Evolutionary conservation across 2,329 filamentous ascomycete genomes (phyloP).

Genomic region (Dactylonectria macrodidyma): DNA sequence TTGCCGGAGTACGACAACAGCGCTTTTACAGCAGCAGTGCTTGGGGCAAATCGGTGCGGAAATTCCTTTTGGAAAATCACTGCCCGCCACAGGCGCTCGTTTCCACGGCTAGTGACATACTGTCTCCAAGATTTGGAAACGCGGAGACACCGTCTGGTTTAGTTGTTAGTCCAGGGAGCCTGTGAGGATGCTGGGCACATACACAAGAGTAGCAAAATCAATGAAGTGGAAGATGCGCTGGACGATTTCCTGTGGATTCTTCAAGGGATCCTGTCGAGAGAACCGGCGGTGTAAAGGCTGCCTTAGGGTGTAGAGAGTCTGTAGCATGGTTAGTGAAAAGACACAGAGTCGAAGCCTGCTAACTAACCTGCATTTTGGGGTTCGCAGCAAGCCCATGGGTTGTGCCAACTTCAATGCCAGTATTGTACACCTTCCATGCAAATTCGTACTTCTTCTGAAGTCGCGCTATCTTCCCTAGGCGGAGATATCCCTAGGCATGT

Average conservation of each 20-base stretch:
- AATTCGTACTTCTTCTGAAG: slow-evolving; percentile 55
- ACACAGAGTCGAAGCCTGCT: not conserved
- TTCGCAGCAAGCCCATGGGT: slow-evolving; percentile 46
- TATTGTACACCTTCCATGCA: slow-evolving; percentile 58
- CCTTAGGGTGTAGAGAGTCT: slow-evolving; percentile 55
- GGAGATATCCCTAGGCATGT: slow-evolving; percentile 57
- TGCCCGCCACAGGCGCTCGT: slow-evolving; percentile 51
- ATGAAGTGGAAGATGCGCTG: slow-evolving; percentile 54
- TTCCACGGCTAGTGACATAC: slow-evolving; percentile 48
- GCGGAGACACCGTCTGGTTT: slow-evolving; percentile 48
- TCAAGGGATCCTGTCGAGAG: slow-evolving; percentile 53
- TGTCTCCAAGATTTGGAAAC: slow-evolving; percentile 53
- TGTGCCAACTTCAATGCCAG: slow-evolving; percentile 55
- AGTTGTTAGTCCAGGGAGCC: not conserved
- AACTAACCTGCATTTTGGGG: slow-evolving; percentile 53
- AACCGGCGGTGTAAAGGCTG: slow-evolving; percentile 54
- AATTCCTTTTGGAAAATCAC: slow-evolving; percentile 48
- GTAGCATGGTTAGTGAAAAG: slow-evolving; percentile 10
- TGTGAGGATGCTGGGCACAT: slow-evolving; percentile 15
- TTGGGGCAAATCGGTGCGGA: slow-evolving; percentile 41
- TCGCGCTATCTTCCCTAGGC: slow-evolving; percentile 57
- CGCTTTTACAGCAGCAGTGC: slow-evolving; percentile 44
- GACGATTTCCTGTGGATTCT: slow-evolving; percentile 55
- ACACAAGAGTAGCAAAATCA: slow-evolving; percentile 52
- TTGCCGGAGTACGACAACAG: slow-evolving; percentile 52